Conservation (phyloP, 495 filamentous ascomycete species). For the Talaromyces proteolyticus region DNA sequence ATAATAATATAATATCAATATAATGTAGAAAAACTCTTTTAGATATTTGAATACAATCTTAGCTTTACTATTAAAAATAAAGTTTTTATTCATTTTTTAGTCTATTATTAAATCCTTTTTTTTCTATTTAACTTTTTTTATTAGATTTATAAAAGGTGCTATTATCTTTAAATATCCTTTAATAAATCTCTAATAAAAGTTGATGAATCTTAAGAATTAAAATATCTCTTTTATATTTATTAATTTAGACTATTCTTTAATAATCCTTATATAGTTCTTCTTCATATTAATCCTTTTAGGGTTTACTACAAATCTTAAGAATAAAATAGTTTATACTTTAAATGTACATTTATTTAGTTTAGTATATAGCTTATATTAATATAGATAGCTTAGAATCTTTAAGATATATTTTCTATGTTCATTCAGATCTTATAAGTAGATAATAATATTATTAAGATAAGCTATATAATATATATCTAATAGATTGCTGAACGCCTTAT, state of each 20-base stretch:
- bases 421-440: not conserved
- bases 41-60: too few relatives aligned
- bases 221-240: not conserved
- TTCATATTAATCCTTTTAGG: not conserved
- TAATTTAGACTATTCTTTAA: not conserved
- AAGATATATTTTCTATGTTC: not conserved
- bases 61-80: too few relatives aligned
- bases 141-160: too few relatives aligned
- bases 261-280: not conserved
- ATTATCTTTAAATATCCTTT: too few relatives aligned
- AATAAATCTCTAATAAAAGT: too few relatives aligned
- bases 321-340: not conserved
- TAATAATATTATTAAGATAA: too few relatives aligned
- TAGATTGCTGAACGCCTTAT: not conserved
- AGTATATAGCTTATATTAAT: not conserved
- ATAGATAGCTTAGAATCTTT: not conserved
- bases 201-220: not conserved
- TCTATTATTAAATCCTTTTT: too few relatives aligned
- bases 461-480: not conserved
- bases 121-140: too few relatives aligned
- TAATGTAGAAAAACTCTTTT: too few relatives aligned
- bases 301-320: not conserved
- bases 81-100: too few relatives aligned
- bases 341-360: not conserved
- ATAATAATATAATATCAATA: too few relatives aligned